Base-by-base conservation (phyloP, 1,284 basidiomycete species). In the Polyporus tsugae region DNA sequence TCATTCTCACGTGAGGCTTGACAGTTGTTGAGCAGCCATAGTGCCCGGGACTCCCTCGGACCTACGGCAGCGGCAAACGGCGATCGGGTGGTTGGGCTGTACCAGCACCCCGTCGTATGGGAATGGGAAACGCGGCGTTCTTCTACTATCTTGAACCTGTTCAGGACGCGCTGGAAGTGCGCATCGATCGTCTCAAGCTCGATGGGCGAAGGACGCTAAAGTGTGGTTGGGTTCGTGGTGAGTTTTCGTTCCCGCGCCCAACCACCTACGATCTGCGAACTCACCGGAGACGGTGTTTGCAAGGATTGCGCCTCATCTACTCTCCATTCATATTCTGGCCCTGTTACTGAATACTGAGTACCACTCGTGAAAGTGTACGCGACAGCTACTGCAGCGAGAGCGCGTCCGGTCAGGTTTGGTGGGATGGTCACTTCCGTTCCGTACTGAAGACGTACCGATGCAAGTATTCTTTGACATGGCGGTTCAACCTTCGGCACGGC, bases 1-100 rank as follows among this genome's bases (percentile, higher is more conserved):
- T 58, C 35, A 9, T n/a, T 22, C 19, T 58, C 35, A 13, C n/a
- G 55, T 2, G 17, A 10, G 0, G 7, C 15, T 11, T 58, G 19
- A 19, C 55, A 58, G 35, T 58, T 38, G 19, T 58, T 33, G 19
- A 58, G 55, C 19, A 58, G 10, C 55, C 55, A 58, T 19, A 58
- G 35, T 5, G 55, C 55, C 33, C 55, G 17, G 10, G 55, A 38
- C n/a, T 38, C 6, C 22, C 4, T n/a, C 3, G 33, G 55, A 9
- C 17, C 35, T 44, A 19, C 9, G 15, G n/a, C 3, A 22, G 22
- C n/a, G 29, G 60, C 39, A 22, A 42, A 42, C 3, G 25, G 39
- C 25, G 60, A 61, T 10, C 39, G 41, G n/a, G 39, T 61, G 25
- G 44, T 61, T 22, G 25, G 44, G 41, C 13, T 61, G 39, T 35